phyloP scores from a whole-genome alignment of 2,329 filamentous ascomycete species.

The Mycosphaerella arachidis region DNA sequence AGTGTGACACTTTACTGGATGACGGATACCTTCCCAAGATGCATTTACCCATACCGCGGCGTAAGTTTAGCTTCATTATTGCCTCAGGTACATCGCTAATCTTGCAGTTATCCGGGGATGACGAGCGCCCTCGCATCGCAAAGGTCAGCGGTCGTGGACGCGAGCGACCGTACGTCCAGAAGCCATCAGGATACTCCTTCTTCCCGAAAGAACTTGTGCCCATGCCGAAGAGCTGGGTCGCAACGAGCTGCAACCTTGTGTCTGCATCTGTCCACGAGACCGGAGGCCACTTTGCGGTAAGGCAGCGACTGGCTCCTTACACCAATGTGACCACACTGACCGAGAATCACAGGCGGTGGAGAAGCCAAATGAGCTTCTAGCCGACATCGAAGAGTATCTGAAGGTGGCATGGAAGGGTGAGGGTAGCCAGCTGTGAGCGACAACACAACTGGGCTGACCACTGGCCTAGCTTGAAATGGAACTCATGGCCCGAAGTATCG shows the following conservation, averaged over 20 bases:
- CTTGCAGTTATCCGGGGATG: slow-evolving; percentile 12
- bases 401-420: slow-evolving; percentile 28
- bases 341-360: slow-evolving; percentile 31
- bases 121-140: slow-evolving; percentile 17
- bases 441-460: background rate
- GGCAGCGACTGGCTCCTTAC: background rate
- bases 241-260: slow-evolving; percentile 36
- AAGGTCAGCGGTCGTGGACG: slow-evolving; percentile 10
- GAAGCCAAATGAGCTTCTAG: slow-evolving; percentile 30
- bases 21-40: slow-evolving; percentile 46
- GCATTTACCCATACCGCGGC: slow-evolving; percentile 47
- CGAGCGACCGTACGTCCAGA: slow-evolving; percentile 31
- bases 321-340: background rate
- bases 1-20: slow-evolving; percentile 53
- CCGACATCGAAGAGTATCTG: slow-evolving; percentile 34
- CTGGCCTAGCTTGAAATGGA: background rate
- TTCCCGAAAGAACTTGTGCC: slow-evolving; percentile 42
- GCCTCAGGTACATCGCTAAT: background rate
- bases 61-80: background rate
- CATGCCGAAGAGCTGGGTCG: slow-evolving; percentile 36
- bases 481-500: background rate
- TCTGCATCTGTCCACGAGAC: slow-evolving; percentile 36
- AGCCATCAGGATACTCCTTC: slow-evolving; percentile 42
- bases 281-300: slow-evolving; percentile 37
- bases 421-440: slow-evolving; percentile 1